Evolutionary conservation across 1,284 basidiomycete genomes (phyloP), one percentile per base, ranked within the genome.

Genomic region (Pisolithus thermaeus): DNA sequence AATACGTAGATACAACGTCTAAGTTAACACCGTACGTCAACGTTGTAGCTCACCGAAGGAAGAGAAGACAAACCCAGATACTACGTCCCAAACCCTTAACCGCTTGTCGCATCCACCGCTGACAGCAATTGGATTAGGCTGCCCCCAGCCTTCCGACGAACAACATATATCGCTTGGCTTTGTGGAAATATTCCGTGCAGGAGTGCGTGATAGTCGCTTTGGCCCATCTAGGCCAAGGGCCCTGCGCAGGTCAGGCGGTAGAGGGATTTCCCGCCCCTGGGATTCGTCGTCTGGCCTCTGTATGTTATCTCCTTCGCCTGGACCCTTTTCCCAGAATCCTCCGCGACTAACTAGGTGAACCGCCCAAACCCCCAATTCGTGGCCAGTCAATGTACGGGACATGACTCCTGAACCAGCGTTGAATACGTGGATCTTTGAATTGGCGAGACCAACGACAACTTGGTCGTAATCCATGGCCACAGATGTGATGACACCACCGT

Each of bases 21-120:
- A 60, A 5, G 11, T 3, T 9, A 4, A 43, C 20, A 49, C 55
- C 30, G 63, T 49, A 28, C 14, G 30, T 16, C 25, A 41, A 41
- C 35, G 32, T 25, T 46, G 38, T 35, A 25, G 49, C 7, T 37
- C 8, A 35, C 53, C 39, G 41, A 49, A 25, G 25, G 25, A 45
- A 53, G 5, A 73, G 6, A 25, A 20, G 1, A 27, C 78, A 56
- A 65, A 92, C 86, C 91, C 93, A 6, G 88, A 86, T 46, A 79
- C 76, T 28, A 91, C 78, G 64, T 98, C 92, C 96, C 96, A 99
- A 0, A 98, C 92, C 35, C 88, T 78, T 16, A 98, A 75, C 47
- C 83, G 81, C 61, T 94, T 87, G 65, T 98, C 95, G 61, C 94
- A 97, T 6, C 92, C 94, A 1, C 91, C 94, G 53, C 86, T 92